Percentiles rank a stretch among this genome's conserved stretches.
Evolutionary conservation across 2,329 filamentous ascomycete species (phyloP).

Genomic region (Botrytis byssoidea): DNA sequence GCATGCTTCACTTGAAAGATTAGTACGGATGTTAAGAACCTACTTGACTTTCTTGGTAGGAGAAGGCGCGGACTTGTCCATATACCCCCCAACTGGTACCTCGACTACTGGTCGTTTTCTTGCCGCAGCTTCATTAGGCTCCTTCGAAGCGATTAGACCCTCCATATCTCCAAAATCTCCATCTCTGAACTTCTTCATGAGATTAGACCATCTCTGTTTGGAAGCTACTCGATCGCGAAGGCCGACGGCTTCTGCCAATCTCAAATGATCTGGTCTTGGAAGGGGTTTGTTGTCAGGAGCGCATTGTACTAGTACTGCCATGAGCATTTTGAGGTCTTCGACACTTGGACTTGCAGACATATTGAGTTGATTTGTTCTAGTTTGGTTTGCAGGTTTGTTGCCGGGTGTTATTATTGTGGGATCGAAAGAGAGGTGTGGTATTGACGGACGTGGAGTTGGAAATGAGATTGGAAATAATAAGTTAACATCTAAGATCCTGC

Average conservation of each 20-base stretch:
- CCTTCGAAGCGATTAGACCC: background rate
- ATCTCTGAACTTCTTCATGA: background rate
- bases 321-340: background rate
- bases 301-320: background rate
- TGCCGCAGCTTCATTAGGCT: background rate
- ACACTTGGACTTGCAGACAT: background rate
- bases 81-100: background rate
- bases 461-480: background rate
- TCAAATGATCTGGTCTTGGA: background rate
- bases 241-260: background rate
- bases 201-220: background rate
- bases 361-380: background rate
- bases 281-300: background rate
- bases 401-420: background rate
- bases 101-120: background rate
- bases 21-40: background rate
- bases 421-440: background rate
- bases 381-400: background rate
- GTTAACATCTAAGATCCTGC: background rate
- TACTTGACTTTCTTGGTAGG: background rate
- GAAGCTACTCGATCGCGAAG: background rate
- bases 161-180: slow-evolving; percentile 6
- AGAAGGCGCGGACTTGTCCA: background rate
- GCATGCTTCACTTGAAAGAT: background rate
- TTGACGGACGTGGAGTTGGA: background rate